A percentile compares a stretch with the other conserved stretches of the same genome.
Conservation (phyloP, 148 eudicot genomes). For the Vaccinium macrocarpon region DNA sequence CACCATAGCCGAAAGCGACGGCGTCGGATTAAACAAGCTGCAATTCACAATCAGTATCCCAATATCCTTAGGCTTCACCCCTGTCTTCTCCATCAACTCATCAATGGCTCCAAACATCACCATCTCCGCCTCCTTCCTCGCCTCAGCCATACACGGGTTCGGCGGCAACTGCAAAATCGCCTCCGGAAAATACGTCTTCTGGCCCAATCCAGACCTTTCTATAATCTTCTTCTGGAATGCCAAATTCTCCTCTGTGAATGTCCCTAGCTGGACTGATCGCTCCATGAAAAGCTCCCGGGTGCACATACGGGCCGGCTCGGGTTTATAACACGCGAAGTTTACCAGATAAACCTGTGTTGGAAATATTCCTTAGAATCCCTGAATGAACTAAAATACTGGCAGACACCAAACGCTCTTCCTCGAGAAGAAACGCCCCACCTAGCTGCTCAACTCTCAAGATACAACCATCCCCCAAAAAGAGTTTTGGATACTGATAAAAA, state of each 20-base stretch:
- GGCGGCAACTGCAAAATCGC: slow-evolving; percentile 21
- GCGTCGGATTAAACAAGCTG: slow-evolving; percentile 35
- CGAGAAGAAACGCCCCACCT: too few species aligned
- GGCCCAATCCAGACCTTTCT: slow-evolving; percentile 40
- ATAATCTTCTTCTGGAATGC: slow-evolving; percentile 34
- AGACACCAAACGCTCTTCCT: too few species aligned
- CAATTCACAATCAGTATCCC: slow-evolving; percentile 39
- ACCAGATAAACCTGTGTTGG: slow-evolving; percentile 28
- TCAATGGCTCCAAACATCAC: slow-evolving; percentile 43
- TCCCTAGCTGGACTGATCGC: not conserved
- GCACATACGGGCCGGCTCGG: slow-evolving; percentile 28
- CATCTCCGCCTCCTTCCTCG: slow-evolving; percentile 37
- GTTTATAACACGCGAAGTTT: slow-evolving; percentile 46
- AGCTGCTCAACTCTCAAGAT: too few species aligned
- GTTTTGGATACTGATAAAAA: too few species aligned
- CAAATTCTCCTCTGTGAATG: slow-evolving; percentile 27
- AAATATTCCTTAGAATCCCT: not conserved
- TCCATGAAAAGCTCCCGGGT: slow-evolving; percentile 34
- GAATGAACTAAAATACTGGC: not conserved
- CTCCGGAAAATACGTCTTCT: slow-evolving; percentile 32
- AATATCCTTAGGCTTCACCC: slow-evolving; percentile 37
- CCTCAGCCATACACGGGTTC: slow-evolving; percentile 24
- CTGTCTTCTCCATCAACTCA: slow-evolving; percentile 34
- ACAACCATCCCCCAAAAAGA: too few species aligned
- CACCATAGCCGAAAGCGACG: slow-evolving; percentile 39